Evolutionary conservation across 208 protist species (phyloP).

Genomic region (Trypanosoma mega): DNA sequence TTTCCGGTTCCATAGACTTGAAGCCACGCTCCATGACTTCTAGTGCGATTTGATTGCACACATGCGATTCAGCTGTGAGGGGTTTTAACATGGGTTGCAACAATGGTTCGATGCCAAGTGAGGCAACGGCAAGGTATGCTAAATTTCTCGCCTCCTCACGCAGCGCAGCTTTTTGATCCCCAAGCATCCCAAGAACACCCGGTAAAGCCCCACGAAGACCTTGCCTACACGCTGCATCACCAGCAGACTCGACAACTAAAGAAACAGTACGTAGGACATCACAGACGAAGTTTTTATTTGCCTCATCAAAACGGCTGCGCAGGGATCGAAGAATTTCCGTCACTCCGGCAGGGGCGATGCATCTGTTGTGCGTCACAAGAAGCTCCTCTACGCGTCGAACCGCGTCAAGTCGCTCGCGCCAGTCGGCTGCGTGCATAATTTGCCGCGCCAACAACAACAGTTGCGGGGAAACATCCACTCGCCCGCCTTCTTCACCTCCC

Average conservation of each 20-base stretch:
- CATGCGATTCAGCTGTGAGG: slow-evolving; percentile 71
- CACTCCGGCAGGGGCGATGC: slow-evolving; percentile 37
- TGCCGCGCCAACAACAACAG: slow-evolving; percentile 29
- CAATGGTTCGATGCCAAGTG: slow-evolving; percentile 60
- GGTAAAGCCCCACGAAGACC: slow-evolving; percentile 57
- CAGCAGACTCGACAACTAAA: slow-evolving; percentile 54
- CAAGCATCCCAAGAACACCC: slow-evolving; percentile 65
- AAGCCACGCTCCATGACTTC: slow-evolving; percentile 76
- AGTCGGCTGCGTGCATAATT: slow-evolving; percentile 63
- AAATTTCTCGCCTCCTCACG: slow-evolving; percentile 76
- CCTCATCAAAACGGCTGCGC: slow-evolving; percentile 69
- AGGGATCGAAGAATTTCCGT: slow-evolving; percentile 57
- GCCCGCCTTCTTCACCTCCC: too few relatives aligned
- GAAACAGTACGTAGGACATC: slow-evolving; percentile 76
- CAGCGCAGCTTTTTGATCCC: slow-evolving; percentile 75
- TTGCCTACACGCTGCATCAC: slow-evolving; percentile 37
- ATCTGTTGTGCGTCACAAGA: slow-evolving; percentile 33
- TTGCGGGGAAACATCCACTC: slow-evolving; percentile 19
- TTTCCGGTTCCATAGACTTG: slow-evolving; percentile 38
- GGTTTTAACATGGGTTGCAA: slow-evolving; percentile 71
- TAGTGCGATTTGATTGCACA: slow-evolving; percentile 68
- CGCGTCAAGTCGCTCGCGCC: slow-evolving; percentile 68
- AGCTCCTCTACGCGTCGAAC: slow-evolving; percentile 67
- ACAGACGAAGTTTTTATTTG: slow-evolving; percentile 87
- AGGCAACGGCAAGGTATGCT: slow-evolving; percentile 48